Percentiles rank a stretch among this genome's conserved stretches.
These are phyloP conservation scores for Tuber brumale DNA, from an alignment of 495 filamentous ascomycete species.

Conservation along the genomic window DNA sequence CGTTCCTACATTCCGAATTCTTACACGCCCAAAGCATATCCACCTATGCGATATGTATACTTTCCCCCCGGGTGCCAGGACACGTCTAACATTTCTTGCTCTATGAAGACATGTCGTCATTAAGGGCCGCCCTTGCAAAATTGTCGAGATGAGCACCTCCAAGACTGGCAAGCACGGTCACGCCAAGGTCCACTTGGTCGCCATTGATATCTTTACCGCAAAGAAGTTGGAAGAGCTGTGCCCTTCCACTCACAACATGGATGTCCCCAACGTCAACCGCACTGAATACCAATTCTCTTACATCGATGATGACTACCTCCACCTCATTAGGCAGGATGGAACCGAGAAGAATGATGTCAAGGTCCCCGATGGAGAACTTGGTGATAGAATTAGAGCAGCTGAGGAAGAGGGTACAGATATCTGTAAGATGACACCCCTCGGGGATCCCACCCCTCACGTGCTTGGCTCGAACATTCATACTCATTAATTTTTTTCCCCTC, in stretches of 20 bases:
- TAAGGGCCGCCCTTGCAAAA: conserved; percentile 98
- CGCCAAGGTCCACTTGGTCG: conserved; percentile 98
- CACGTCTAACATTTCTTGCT: conserved; percentile 13
- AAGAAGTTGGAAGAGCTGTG: conserved; percentile 99
- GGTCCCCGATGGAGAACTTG: conserved; percentile 80
- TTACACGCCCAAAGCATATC: conserved; percentile 9
- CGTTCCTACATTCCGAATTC: conserved; percentile 27
- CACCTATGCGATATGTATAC: conserved; percentile 13
- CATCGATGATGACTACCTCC: conserved; percentile 80
- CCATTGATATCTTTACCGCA: conserved; percentile 96
- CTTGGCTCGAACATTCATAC: not conserved
- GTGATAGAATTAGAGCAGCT: conserved; percentile 64
- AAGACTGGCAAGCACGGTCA: conserved; percentile 99
- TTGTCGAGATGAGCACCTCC: conserved; percentile 99
- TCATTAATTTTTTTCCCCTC: conserved; percentile 8
- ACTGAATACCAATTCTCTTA: conserved; percentile 74
- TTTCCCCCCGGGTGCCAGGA: not conserved
- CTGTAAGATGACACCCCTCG: conserved; percentile 57
- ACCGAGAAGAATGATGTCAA: conserved; percentile 89
- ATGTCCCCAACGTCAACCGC: conserved; percentile 86
- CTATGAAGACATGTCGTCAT: conserved; percentile 64
- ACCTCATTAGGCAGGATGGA: conserved; percentile 75
- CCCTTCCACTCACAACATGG: conserved; percentile 99
- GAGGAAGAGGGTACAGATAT: conserved; percentile 67
- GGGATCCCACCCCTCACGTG: not conserved